Percentiles rank a stretch among this genome's conserved stretches.
Conservation (phyloP, 495 filamentous ascomycete genomes). For the Bacidia gigantensis region DNA sequence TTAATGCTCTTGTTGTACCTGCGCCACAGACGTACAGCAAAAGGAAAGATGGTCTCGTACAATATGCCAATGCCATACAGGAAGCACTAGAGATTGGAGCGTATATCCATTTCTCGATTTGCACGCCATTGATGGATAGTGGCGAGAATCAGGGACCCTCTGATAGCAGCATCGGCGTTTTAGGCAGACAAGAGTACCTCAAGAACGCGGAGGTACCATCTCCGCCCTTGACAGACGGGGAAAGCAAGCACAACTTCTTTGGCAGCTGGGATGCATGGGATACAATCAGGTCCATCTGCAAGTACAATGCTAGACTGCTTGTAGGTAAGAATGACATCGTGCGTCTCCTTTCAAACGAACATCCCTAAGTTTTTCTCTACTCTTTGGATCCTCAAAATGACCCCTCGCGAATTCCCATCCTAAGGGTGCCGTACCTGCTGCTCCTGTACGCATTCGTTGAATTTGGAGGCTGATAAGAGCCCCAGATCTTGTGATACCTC, state of each 20-base stretch:
- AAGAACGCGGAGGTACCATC: slow-evolving; percentile 14
- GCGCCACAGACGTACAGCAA: slow-evolving; percentile 50
- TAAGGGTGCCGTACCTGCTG: not conserved
- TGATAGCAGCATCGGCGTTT: slow-evolving; percentile 42
- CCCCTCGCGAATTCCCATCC: too few relatives aligned
- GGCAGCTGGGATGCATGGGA: slow-evolving; percentile 92
- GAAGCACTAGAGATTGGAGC: slow-evolving; percentile 59
- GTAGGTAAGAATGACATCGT: slow-evolving; percentile 53
- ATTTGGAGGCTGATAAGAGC: not conserved
- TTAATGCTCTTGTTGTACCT: slow-evolving; percentile 66
- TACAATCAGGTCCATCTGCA: slow-evolving; percentile 70
- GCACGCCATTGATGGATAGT: slow-evolving; percentile 61
- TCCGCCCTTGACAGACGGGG: not conserved
- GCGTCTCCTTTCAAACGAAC: not conserved
- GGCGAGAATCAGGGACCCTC: slow-evolving; percentile 26
- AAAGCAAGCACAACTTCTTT: slow-evolving; percentile 44
- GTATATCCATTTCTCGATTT: slow-evolving; percentile 67
- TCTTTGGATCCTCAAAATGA: too few relatives aligned
- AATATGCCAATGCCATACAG: slow-evolving; percentile 76
- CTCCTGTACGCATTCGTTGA: not conserved
- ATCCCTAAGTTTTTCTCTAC: too few relatives aligned
- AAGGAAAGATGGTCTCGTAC: slow-evolving; percentile 33
- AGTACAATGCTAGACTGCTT: slow-evolving; percentile 65
- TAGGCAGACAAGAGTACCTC: slow-evolving; percentile 41
- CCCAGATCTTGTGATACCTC: slow-evolving; percentile 64